A percentile compares a stretch with the other conserved stretches of the same genome.
These are phyloP conservation scores for Botrytis pseudocinerea DNA, from an alignment of 2,329 filamentous ascomycete species.

Conservation along the genomic window DNA sequence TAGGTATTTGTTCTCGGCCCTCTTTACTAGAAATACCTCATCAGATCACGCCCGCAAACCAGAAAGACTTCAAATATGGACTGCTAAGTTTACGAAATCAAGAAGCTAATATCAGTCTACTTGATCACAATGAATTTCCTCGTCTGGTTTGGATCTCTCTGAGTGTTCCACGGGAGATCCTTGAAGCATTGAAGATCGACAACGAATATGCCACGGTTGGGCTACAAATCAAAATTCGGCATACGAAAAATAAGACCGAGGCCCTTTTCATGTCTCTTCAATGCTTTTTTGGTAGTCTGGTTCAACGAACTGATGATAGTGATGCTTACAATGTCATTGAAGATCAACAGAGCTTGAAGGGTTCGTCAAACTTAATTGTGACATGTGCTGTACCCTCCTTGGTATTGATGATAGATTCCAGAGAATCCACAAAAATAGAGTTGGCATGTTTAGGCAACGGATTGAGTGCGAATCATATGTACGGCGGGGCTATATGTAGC, in stretches of 20 bases:
- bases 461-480: not conserved
- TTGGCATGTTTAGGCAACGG: not conserved
- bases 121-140: constrained; percentile 18
- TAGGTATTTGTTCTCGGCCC: not conserved
- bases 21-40: not conserved
- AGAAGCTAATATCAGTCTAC: not conserved
- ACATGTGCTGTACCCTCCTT: constrained; percentile 10
- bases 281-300: constrained; percentile 11
- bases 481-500: not conserved
- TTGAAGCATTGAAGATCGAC: constrained; percentile 9
- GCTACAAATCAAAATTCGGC: constrained; percentile 1
- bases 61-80: too few relatives aligned
- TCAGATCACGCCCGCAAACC: not conserved
- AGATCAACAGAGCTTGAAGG: not conserved
- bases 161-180: constrained; percentile 14
- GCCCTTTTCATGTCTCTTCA: constrained; percentile 1
- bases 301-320: not conserved
- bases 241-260: not conserved
- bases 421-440: not conserved
- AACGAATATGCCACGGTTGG: not conserved
- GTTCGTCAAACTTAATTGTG: constrained; percentile 3
- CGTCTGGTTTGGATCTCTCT: constrained; percentile 21
- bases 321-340: not conserved
- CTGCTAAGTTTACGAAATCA: not conserved
- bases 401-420: not conserved